A percentile compares a stretch with the other conserved stretches of the same genome.
Conservation (phyloP, 2,329 filamentous ascomycete species). For the Trichoderma sp. region DNA sequence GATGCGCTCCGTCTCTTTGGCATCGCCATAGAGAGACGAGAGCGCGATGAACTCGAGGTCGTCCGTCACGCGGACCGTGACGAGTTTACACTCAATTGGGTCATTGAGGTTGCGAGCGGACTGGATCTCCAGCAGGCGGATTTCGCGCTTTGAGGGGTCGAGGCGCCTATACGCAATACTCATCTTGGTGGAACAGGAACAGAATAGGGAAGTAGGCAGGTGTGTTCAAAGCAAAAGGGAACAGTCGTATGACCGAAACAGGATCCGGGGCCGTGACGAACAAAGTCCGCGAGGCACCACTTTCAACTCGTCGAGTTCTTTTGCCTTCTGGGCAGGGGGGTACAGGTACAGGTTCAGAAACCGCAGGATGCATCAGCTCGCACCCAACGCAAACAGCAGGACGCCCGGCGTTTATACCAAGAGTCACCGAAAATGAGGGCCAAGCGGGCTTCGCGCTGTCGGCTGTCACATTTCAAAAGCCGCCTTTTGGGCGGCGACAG, state of each 20-base stretch:
- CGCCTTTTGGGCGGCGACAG: slow-evolving; percentile 4
- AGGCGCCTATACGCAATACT: slow-evolving; percentile 6
- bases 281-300: slow-evolving; percentile 1
- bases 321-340: not conserved
- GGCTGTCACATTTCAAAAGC: slow-evolving; percentile 6
- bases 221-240: not conserved
- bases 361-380: slow-evolving; percentile 16
- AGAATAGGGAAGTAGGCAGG: not conserved
- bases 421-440: not conserved
- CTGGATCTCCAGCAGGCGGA: slow-evolving; percentile 8
- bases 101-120: slow-evolving; percentile 8
- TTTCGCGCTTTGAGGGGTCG: slow-evolving; percentile 8
- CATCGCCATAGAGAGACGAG: slow-evolving; percentile 10
- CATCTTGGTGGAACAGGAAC: not conserved
- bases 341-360: slow-evolving; percentile 2
- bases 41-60: slow-evolving; percentile 14
- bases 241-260: not conserved
- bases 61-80: slow-evolving; percentile 1
- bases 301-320: not conserved
- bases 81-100: slow-evolving; percentile 4
- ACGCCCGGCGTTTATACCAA: slow-evolving; percentile 13
- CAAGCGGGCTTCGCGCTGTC: slow-evolving; percentile 6
- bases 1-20: not conserved
- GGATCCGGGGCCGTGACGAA: not conserved
- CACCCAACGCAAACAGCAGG: slow-evolving; percentile 15